Conservation (phyloP, 768 basidiomycete genomes). For the Mrakia frigida region DNA sequence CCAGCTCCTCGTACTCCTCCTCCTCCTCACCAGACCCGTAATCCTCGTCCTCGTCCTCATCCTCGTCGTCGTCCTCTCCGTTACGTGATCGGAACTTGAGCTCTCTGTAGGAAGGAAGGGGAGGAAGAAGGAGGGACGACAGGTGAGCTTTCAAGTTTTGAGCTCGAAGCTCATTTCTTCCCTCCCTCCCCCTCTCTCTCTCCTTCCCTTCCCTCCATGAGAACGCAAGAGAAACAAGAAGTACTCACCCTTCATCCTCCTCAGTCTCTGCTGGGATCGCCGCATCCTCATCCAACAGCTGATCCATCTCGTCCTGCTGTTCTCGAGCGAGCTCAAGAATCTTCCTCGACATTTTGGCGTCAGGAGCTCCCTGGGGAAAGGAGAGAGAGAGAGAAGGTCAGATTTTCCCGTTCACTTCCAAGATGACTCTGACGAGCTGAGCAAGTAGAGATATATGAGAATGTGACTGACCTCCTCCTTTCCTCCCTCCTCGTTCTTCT, state of each 20-base stretch:
- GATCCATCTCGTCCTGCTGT: slow-evolving; percentile 82
- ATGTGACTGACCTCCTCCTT: slow-evolving; percentile 53
- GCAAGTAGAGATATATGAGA: slow-evolving; percentile 30
- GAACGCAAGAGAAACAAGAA: not conserved
- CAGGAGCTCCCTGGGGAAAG: slow-evolving; percentile 36
- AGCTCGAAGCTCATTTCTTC: not conserved
- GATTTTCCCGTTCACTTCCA: no score
- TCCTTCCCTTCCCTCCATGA: no score
- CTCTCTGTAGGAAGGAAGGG: not conserved
- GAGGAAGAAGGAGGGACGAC: not conserved
- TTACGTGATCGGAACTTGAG: slow-evolving; percentile 11
- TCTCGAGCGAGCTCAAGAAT: slow-evolving; percentile 89
- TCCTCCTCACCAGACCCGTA: slow-evolving; percentile 40
- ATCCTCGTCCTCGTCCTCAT: slow-evolving; percentile 53
- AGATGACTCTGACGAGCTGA: no score
- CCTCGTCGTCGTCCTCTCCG: slow-evolving; percentile 49
- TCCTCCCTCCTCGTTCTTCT: slow-evolving; percentile 50
- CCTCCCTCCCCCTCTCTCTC: no score
- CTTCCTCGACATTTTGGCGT: slow-evolving; percentile 59
- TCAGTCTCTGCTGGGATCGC: slow-evolving; percentile 33
- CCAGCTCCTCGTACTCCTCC: slow-evolving; percentile 49
- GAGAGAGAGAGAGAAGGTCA: not conserved
- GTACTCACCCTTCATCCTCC: slow-evolving; percentile 41
- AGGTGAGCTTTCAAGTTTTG: slow-evolving; percentile 11
- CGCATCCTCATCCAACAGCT: slow-evolving; percentile 37